These are phyloP conservation scores for Lichtheimia ramosa DNA, from an alignment of 371 early-diverging fungal species.

Conservation along the genomic window DNA sequence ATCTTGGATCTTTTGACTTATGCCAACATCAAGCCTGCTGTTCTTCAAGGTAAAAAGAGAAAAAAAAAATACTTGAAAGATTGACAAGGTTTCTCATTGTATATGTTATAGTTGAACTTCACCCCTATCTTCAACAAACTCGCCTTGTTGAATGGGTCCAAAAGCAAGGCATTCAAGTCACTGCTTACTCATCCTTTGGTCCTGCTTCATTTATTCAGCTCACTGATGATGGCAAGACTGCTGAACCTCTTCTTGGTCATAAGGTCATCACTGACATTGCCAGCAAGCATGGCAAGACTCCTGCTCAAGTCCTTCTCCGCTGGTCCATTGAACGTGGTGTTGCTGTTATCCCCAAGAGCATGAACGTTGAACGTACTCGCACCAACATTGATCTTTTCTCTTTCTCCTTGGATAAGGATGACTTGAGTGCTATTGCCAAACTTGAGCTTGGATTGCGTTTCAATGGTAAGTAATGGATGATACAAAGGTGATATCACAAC, in stretches of 20 bases:
- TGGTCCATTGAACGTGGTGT: conserved; percentile 55
- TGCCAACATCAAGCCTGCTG: conserved; percentile 28
- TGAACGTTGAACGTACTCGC: conserved; percentile 45
- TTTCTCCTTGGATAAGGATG: conserved; percentile 25
- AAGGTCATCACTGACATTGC: conserved; percentile 41
- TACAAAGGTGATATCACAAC: neutral
- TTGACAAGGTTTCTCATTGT: neutral
- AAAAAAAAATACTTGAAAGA: no score
- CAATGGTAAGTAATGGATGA: conserved; percentile 9
- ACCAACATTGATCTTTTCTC: conserved; percentile 30
- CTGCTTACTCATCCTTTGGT: conserved; percentile 52
- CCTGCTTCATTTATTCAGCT: conserved; percentile 40
- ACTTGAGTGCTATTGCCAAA: conserved; percentile 23
- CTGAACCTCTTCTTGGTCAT: conserved; percentile 29
- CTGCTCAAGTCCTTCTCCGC: conserved; percentile 52
- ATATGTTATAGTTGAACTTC: conserved; percentile 64
- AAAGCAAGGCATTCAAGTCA: conserved; percentile 44
- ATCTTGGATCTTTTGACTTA: conserved; percentile 34
- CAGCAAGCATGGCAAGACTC: conserved; percentile 29
- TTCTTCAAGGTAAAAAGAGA: conserved; percentile 20
- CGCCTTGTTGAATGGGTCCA: conserved; percentile 40
- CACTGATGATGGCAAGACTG: conserved; percentile 15
- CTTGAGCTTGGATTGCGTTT: conserved; percentile 35
- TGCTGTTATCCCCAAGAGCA: conserved; percentile 69
- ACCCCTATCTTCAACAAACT: conserved; percentile 65